These are phyloP conservation scores for Trypanosoma platydactyli DNA, from an alignment of 208 protist genomes.

Conservation along the genomic window DNA sequence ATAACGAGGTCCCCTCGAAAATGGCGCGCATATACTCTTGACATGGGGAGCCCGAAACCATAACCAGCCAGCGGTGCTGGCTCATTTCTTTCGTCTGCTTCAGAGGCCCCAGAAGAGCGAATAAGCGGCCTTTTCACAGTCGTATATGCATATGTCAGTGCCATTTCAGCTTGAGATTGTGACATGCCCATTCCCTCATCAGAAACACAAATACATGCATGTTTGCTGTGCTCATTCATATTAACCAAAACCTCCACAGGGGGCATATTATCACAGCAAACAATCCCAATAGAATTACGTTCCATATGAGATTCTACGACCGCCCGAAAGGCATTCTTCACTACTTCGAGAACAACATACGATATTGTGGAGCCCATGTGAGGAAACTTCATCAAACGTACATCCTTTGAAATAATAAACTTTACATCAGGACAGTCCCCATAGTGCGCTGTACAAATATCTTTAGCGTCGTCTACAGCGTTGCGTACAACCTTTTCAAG, in stretches of 20 bases:
- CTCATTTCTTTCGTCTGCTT: not conserved
- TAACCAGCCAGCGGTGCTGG: constrained; percentile 89
- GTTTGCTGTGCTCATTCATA: constrained; percentile 56
- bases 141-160: constrained; percentile 93
- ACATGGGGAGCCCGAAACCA: constrained; percentile 94
- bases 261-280: constrained; percentile 81
- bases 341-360: constrained; percentile 94
- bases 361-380: constrained; percentile 94
- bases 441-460: constrained; percentile 90
- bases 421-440: constrained; percentile 89
- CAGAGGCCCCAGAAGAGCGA: constrained; percentile 27
- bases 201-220: constrained; percentile 85
- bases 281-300: constrained; percentile 59
- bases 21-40: constrained; percentile 89
- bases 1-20: constrained; percentile 94
- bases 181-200: constrained; percentile 89
- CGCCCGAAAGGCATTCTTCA: constrained; percentile 95
- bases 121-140: constrained; percentile 76
- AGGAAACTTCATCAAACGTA: constrained; percentile 71
- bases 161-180: constrained; percentile 64
- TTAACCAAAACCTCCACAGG: constrained; percentile 77
- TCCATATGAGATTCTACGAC: constrained; percentile 86
- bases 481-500: constrained; percentile 80
- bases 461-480: constrained; percentile 84
- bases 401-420: constrained; percentile 69